Evolutionary conservation across 768 basidiomycete genomes (phyloP).

Genomic region (Tylopilus plumbeoviolaceoides): DNA sequence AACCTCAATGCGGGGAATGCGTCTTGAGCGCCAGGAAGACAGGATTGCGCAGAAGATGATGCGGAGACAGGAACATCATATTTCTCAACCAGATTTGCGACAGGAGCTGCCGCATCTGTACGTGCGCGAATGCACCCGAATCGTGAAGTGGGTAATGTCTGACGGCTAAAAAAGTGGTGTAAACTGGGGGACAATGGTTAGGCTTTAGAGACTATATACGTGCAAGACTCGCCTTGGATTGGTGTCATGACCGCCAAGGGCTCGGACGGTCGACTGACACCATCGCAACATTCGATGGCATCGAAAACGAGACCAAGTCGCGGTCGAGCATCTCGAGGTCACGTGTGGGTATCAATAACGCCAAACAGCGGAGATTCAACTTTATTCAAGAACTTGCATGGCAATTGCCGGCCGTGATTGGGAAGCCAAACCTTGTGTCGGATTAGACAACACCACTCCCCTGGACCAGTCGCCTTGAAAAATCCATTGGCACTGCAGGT

Average conservation of each 20-base stretch:
- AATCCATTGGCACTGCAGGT: conserved; percentile 89
- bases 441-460: conserved; percentile 10
- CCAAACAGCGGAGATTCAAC: conserved; percentile 26
- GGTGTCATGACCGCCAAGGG: conserved; percentile 35
- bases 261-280: conserved; percentile 50
- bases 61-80: background rate
- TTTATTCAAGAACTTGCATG: conserved; percentile 29
- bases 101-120: background rate
- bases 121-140: background rate
- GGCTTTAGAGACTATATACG: background rate
- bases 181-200: conserved; percentile 3
- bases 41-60: background rate
- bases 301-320: background rate
- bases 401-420: conserved; percentile 13
- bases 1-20: background rate
- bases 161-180: background rate
- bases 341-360: conserved; percentile 9
- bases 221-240: conserved; percentile 19
- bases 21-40: background rate
- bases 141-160: too few species aligned
- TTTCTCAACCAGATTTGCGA: background rate
- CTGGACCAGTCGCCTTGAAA: conserved; percentile 74
- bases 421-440: conserved; percentile 21
- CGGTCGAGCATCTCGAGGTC: conserved; percentile 1
- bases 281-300: conserved; percentile 87